Conservation (phyloP, 2,329 filamentous ascomycete genomes). For the Trichoderma lentiforme region DNA sequence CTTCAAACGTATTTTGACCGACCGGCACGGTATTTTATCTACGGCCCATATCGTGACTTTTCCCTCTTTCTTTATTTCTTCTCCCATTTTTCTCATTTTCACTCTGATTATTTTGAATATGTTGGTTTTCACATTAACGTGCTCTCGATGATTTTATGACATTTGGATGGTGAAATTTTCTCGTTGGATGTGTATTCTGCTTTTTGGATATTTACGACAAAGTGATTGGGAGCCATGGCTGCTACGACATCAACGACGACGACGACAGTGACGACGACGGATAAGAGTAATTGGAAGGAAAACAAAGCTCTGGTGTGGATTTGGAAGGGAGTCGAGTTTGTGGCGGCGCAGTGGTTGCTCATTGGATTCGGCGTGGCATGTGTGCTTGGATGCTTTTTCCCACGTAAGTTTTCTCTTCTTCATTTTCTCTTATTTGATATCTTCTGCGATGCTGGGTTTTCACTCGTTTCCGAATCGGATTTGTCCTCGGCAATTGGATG, state of each 20-base stretch:
- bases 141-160: not conserved
- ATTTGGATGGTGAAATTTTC: not conserved
- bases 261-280: not conserved
- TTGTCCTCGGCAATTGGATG: not conserved
- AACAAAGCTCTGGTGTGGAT: not conserved
- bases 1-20: not conserved
- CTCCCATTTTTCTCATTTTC: not conserved
- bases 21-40: not conserved
- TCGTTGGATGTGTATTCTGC: not conserved
- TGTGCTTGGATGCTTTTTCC: constrained; percentile 46
- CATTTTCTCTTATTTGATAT: not conserved
- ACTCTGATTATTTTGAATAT: not conserved
- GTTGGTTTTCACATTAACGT: not conserved
- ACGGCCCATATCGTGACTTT: not conserved
- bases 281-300: not conserved
- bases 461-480: not conserved
- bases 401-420: constrained; percentile 32
- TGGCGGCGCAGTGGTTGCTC: constrained; percentile 62
- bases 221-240: not conserved
- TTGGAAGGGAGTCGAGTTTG: constrained; percentile 27
- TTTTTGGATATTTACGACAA: not conserved
- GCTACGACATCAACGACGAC: not conserved
- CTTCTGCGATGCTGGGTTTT: not conserved
- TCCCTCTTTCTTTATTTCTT: not conserved
- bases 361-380: constrained; percentile 56